A percentile compares a stretch with the other conserved stretches of the same genome.
Conservation (phyloP, 371 early-diverging fungal genomes). For the Lichtheimia hyalospora region DNA sequence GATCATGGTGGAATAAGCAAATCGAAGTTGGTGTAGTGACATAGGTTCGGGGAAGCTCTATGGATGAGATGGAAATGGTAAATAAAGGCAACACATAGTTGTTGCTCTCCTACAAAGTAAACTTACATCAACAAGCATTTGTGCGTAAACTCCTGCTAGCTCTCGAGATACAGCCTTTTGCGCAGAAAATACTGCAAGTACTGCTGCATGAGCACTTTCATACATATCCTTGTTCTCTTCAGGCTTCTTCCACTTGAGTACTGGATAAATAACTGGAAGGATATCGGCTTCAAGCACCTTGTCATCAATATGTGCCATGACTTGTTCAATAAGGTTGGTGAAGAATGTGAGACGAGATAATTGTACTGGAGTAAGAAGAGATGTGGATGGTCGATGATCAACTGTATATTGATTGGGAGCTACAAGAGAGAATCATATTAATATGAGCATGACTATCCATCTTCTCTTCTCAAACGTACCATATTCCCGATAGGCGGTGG, state of each 20-base stretch:
- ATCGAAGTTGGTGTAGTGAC: constrained; percentile 58
- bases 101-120: not conserved
- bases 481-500: constrained; percentile 39
- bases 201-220: constrained; percentile 63
- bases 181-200: constrained; percentile 53
- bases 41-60: constrained; percentile 59
- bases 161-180: constrained; percentile 50
- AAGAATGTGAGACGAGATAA: constrained; percentile 51
- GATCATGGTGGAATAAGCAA: constrained; percentile 59
- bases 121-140: constrained; percentile 47
- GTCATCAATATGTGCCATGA: constrained; percentile 48
- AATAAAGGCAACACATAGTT: not conserved
- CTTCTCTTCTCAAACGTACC: constrained; percentile 15
- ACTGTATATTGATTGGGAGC: constrained; percentile 17
- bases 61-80: not conserved
- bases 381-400: constrained; percentile 17
- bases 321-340: constrained; percentile 56
- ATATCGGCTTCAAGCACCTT: constrained; percentile 44
- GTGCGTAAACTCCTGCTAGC: constrained; percentile 48
- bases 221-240: constrained; percentile 49
- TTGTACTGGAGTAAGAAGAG: constrained; percentile 35
- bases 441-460: not conserved
- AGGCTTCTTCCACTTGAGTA: constrained; percentile 48
- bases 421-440: constrained; percentile 2
- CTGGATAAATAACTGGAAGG: constrained; percentile 58